phyloP scores from a whole-genome alignment of 2,329 filamentous ascomycete genomes.

The Aspergillus pseudotamarii region DNA sequence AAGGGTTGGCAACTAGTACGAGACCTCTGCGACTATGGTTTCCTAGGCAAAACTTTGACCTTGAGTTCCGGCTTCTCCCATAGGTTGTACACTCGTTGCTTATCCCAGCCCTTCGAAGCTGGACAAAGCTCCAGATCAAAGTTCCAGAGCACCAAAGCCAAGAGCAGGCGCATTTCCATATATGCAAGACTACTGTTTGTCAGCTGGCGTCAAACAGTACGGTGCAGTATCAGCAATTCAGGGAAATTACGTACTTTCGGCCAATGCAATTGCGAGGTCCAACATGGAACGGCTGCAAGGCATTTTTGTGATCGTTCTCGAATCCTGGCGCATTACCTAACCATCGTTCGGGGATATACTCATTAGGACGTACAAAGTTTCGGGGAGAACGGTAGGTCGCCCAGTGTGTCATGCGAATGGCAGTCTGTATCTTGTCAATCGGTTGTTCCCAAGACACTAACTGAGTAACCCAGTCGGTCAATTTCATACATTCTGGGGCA shows the following conservation, averaged over 20 bases:
- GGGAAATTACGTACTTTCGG: constrained; percentile 25
- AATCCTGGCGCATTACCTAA: constrained; percentile 23
- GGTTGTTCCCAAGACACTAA: neutral
- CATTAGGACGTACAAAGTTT: constrained; percentile 28
- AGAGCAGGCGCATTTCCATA: constrained; percentile 51
- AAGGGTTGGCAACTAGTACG: neutral
- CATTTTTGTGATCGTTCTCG: constrained; percentile 25
- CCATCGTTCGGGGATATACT: constrained; percentile 40
- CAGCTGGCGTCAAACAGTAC: neutral
- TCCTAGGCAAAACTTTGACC: constrained; percentile 12
- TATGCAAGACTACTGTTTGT: constrained; percentile 45
- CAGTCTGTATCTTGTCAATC: neutral
- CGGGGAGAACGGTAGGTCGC: constrained; percentile 27
- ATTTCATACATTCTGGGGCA: constrained; percentile 5
- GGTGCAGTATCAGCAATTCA: neutral
- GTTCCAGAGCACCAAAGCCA: constrained; percentile 51
- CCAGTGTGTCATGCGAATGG: constrained; percentile 15
- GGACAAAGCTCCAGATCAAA: constrained; percentile 48
- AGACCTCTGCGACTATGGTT: neutral
- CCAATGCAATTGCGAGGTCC: constrained; percentile 42
- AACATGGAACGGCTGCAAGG: constrained; percentile 37
- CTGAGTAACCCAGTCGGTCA: no score
- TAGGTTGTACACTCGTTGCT: constrained; percentile 39
- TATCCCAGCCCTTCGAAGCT: constrained; percentile 27
- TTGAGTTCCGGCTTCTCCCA: constrained; percentile 41